A percentile compares a stretch with the other conserved stretches of the same genome.
Conservation (phyloP, 306 rosid genomes). For the Begonia fuchsioides region DNA sequence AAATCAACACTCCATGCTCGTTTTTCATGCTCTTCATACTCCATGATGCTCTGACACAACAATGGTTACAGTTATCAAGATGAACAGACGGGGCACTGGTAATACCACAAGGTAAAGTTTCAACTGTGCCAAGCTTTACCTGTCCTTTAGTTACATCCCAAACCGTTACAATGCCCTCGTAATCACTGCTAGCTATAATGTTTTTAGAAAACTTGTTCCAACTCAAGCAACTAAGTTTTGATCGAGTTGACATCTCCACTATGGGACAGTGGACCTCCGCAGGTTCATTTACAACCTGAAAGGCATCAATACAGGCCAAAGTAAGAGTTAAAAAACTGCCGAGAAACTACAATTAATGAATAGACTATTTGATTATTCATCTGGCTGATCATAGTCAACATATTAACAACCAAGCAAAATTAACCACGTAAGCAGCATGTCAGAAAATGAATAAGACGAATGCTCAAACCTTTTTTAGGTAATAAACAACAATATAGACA, state of each 20-base stretch:
- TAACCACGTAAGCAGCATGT: no score
- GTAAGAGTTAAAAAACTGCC: no score
- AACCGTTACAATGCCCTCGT: conserved; percentile 91
- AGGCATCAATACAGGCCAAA: conserved; percentile 14
- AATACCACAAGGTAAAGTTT: conserved; percentile 3
- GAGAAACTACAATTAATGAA: no score
- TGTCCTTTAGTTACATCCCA: conserved; percentile 93
- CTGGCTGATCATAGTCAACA: no score
- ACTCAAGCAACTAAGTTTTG: conserved; percentile 98
- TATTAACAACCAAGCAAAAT: no score
- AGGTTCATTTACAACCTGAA: conserved; percentile 85
- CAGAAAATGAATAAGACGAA: no score
- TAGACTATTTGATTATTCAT: no score
- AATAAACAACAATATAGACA: no score
- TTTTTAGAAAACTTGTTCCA: conserved; percentile 87
- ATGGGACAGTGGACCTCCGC: conserved; percentile 77
- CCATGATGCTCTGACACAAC: conserved; percentile 73
- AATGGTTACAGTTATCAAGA: background rate
- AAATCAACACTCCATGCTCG: conserved; percentile 99
- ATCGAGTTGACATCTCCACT: conserved; percentile 92
- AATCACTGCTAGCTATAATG: conserved; percentile 95
- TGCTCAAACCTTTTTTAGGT: no score
- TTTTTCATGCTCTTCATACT: conserved; percentile 96
- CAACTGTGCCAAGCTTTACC: conserved; percentile 26
- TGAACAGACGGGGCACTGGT: background rate